Evolutionary conservation across 768 basidiomycete species (phyloP).

Genomic region (Dictyophora rubrovolvata): DNA sequence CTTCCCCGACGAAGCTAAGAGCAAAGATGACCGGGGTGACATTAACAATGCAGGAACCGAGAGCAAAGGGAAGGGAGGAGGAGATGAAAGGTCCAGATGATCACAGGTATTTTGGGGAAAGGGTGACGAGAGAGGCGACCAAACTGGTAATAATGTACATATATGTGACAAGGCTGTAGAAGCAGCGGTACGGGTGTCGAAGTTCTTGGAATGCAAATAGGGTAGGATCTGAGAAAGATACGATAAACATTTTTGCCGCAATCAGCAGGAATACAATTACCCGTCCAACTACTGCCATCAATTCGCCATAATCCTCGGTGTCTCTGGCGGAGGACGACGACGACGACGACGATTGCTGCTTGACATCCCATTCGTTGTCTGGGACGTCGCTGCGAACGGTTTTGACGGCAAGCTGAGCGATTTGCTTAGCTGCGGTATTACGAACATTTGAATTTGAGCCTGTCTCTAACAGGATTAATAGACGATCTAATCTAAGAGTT

Average conservation of each 20-base stretch:
- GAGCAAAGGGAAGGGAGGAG: constrained; percentile 62
- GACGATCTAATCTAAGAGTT: constrained; percentile 92
- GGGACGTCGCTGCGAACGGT: constrained; percentile 75
- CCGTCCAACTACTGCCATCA: constrained; percentile 83
- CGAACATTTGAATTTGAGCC: constrained; percentile 86
- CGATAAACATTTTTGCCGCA: neutral
- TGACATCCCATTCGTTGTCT: constrained; percentile 63
- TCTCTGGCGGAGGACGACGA: constrained; percentile 44
- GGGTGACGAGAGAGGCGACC: constrained; percentile 48
- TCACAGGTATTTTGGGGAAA: constrained; percentile 23
- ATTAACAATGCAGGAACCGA: constrained; percentile 67
- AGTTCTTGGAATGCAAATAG: constrained; percentile 82
- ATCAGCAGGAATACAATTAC: constrained; percentile 31
- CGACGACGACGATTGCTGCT: constrained; percentile 40
- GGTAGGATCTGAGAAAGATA: constrained; percentile 61
- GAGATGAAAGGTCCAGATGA: constrained; percentile 20
- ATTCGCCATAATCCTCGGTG: constrained; percentile 77
- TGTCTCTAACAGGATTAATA: constrained; percentile 90
- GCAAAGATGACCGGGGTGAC: constrained; percentile 50
- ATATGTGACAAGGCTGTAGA: constrained; percentile 84
- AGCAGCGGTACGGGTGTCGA: constrained; percentile 84
- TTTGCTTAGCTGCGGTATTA: constrained; percentile 92
- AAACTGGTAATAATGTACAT: constrained; percentile 66
- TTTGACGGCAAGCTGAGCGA: constrained; percentile 84
- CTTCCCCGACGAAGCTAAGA: constrained; percentile 88